Conservation (phyloP, 2,329 filamentous ascomycete species). For the Stemphylium lycopersici region DNA sequence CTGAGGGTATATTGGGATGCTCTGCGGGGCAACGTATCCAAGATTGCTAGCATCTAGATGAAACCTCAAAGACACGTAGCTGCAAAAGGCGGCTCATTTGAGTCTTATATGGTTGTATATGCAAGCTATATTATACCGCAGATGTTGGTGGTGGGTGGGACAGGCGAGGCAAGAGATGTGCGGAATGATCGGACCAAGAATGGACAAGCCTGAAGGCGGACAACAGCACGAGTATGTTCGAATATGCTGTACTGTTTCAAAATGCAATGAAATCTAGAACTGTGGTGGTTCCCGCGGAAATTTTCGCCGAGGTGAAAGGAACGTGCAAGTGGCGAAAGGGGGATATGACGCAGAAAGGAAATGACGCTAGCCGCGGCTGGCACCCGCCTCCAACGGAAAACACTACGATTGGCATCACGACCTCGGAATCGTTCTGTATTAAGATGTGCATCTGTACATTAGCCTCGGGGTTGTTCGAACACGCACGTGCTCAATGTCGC, state of each 20-base stretch:
- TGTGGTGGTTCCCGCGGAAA: too few species aligned
- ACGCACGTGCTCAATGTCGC: too few species aligned
- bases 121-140: conserved; percentile 1
- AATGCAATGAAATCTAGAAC: too few species aligned
- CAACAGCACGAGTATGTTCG: background rate
- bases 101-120: conserved; percentile 2
- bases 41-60: conserved; percentile 34
- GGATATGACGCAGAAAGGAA: too few species aligned
- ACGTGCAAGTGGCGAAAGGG: too few species aligned
- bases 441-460: too few species aligned
- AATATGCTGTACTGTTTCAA: background rate
- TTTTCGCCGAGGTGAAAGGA: too few species aligned
- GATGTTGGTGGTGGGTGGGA: conserved; percentile 3
- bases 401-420: too few species aligned
- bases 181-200: background rate
- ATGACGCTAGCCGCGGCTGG: too few species aligned
- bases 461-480: too few species aligned
- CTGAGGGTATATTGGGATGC: conserved; percentile 13
- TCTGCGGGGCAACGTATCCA: conserved; percentile 9
- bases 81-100: background rate
- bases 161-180: background rate
- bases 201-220: background rate
- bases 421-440: too few species aligned
- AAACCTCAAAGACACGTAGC: conserved; percentile 21
- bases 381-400: too few species aligned